Evolutionary conservation across 768 basidiomycete species (phyloP), one percentile per base, ranked within the genome.

Genomic region (Termitomyces heimii): DNA sequence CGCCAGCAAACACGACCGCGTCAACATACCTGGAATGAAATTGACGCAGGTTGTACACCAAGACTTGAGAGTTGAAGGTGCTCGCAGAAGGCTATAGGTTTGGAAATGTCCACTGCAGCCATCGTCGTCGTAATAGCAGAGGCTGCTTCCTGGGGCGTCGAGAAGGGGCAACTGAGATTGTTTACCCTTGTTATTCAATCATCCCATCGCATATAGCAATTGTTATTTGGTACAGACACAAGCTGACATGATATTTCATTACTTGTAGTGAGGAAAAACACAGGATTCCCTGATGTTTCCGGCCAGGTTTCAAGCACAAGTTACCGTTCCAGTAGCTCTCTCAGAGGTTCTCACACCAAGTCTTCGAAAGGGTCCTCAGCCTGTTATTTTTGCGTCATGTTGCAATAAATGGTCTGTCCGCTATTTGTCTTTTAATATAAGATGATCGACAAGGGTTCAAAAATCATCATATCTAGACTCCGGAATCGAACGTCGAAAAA

Each of bases 1-100:
- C 66, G 69, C 66, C 69, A 71, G 65, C 66, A 63, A 55, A 59
- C 55, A 58, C 60, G 63, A 71, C 68, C 72, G 71, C 68, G 74
- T 68, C 64, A 69, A 76, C 81, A 62, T 66, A 89, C 91, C 83
- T 97, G 94, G 76, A 98, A 99, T 20, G 93, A 93, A 67, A 99
- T 98, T 54, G 95, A 95, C 60, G 89, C 86, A 53, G 96, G 97
- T 73, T 99, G 97, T 64, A 99, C 82, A 56, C 95, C 95, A 61
- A 98, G 76, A 69, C 94, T 94, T 26, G 95, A 94, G 66, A 99
- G 89, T 77, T 99, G 92, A 29, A 93, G 77, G 68, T 94, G 92
- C 73, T 94, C 90, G 77, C 86, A 88, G 74, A 93, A 93, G 44
- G 90, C 81, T 69, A 92, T 94, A 49, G 90, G 91, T 78, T 90